phyloP scores from a whole-genome alignment of 352 stramenopile genomes.

The Phytophthora hibernalis region DNA sequence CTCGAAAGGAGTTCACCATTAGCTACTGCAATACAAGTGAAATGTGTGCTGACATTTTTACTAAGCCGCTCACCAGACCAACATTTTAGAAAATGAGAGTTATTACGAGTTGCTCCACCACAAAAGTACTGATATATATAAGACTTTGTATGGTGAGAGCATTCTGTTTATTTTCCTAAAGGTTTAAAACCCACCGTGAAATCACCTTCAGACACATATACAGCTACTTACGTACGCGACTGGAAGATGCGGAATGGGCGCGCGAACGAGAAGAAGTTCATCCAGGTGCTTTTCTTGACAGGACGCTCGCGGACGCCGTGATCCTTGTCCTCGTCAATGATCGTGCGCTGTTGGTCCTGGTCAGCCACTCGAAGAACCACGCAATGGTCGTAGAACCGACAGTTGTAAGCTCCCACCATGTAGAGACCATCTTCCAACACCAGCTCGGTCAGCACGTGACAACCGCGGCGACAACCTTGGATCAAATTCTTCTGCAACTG shows the following conservation, averaged over 20 bases:
- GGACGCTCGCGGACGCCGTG: background rate
- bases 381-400: background rate
- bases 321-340: background rate
- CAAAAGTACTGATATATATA: background rate
- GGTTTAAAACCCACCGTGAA: constrained; percentile 10
- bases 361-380: background rate
- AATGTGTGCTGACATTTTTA: constrained; percentile 12
- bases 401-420: background rate
- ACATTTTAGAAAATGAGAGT: constrained; percentile 15
- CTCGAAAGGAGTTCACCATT: constrained; percentile 13
- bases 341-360: background rate
- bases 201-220: constrained; percentile 2
- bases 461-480: background rate
- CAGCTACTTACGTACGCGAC: background rate
- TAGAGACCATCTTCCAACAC: background rate
- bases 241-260: constrained; percentile 1
- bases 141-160: background rate
- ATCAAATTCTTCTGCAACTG: background rate
- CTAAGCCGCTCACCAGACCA: constrained; percentile 1
- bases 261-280: background rate
- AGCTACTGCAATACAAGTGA: constrained; percentile 18
- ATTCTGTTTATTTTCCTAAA: constrained; percentile 14
- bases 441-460: background rate
- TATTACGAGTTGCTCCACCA: constrained; percentile 3
- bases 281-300: background rate